Base-by-base conservation (phyloP, 2,329 filamentous ascomycete genomes). In the Ascochyta viciae-villosae region DNA sequence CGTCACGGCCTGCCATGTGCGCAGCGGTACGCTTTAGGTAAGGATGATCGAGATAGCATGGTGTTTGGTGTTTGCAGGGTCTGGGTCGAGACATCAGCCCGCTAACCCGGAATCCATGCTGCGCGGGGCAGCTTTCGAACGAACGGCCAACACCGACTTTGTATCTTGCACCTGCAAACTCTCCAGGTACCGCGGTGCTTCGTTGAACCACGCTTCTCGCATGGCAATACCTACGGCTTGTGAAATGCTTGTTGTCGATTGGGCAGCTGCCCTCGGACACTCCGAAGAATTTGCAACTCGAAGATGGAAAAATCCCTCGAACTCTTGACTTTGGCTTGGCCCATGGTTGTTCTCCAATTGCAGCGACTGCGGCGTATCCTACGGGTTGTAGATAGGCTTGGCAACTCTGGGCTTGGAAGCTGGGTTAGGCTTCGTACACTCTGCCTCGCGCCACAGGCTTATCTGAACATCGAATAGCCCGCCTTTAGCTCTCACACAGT, bases 311-410 rank as follows among this genome's bases (percentile, higher is more conserved):
- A 51, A 31, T 57, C 52, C 50, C 50, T 64, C 64, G 58, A 64
- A 51, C 56, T 67, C 65, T 68, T 67, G 60, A 59, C 53, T 49
- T 39, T n/a, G 48, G 61, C 69, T 74, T 73, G 68, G 67, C 68
- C 53, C 34, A 15, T 26, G 34, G 33, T 42, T 37, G 39, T 60
- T 63, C 61, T 66, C 71, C 67, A 73, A 73, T 71, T 49, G 60
- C 49, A 37, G 52, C 39, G 23, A n/a, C 33, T 55, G 51, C 34
- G 35, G 38, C 29, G 38, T 38, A 31, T 63, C 48, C 53, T 52
- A 47, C 57, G 56, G 58, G 58, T 54, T 47, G 39, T 44, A 31
- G 44, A 38, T 39, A 27, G 40, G 39, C 68, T 74, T 74, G 72
- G 71, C 71, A 54, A 50, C 39, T 57, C 70, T 71, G 48, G 67